phyloP scores from a whole-genome alignment of 192 early-diverging fungal species.

The Backusella australiensis region DNA sequence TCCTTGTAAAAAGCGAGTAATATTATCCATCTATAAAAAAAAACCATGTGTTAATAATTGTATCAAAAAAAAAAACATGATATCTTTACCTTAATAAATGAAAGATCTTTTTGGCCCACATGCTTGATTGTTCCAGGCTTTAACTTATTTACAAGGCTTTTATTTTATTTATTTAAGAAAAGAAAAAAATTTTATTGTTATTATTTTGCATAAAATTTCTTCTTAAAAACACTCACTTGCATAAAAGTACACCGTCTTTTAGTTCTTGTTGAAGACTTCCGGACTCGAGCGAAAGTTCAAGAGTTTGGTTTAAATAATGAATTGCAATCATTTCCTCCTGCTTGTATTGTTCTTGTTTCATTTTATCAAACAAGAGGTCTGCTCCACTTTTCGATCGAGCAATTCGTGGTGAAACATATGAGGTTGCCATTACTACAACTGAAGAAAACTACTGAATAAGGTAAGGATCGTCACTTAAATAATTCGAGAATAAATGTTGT shows the following conservation, averaged over 20 bases:
- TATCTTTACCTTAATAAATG: constrained; percentile 66
- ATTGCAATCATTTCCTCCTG: constrained; percentile 16
- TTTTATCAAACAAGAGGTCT: constrained; percentile 27
- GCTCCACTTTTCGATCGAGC: constrained; percentile 27
- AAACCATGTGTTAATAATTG: background rate
- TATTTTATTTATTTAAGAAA: background rate
- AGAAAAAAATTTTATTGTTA: constrained; percentile 3
- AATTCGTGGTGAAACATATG: constrained; percentile 17
- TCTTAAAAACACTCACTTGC: constrained; percentile 52
- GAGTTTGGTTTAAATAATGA: constrained; percentile 8
- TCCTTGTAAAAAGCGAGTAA: constrained; percentile 70
- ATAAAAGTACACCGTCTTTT: constrained; percentile 76
- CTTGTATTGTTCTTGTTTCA: constrained; percentile 22
- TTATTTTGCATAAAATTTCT: background rate
- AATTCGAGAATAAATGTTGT: background rate
- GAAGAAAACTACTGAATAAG: constrained; percentile 2
- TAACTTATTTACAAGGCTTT: constrained; percentile 73
- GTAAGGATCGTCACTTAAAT: background rate
- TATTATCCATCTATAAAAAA: constrained; percentile 78
- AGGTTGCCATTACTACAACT: constrained; percentile 13
- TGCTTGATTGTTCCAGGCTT: constrained; percentile 69
- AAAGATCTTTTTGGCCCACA: constrained; percentile 67
- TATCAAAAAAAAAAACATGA: background rate
- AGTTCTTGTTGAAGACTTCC: constrained; percentile 53
- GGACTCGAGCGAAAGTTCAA: constrained; percentile 7